Evolutionary conservation across 805 yeast species (phyloP).

Genomic region (Wickerhamomyces pijperi): DNA sequence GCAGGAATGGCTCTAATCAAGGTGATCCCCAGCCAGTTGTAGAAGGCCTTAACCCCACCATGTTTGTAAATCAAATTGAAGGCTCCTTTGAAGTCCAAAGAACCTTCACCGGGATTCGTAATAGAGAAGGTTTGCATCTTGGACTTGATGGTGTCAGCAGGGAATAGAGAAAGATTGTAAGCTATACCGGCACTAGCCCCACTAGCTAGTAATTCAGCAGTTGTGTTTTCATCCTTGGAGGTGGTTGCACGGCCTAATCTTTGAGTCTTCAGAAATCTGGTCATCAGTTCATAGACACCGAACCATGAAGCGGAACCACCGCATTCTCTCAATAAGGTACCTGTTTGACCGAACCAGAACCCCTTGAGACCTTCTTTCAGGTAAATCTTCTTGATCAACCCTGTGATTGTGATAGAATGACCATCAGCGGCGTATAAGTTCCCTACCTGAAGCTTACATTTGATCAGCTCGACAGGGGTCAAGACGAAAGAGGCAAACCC

Average conservation of each 20-base stretch:
- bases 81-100: slow-evolving; percentile 25
- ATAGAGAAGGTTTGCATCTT: slow-evolving; percentile 61
- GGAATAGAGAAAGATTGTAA: slow-evolving; percentile 73
- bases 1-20: slow-evolving; percentile 79
- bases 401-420: slow-evolving; percentile 23
- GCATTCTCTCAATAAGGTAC: slow-evolving; percentile 73
- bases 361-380: slow-evolving; percentile 52
- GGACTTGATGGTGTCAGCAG: slow-evolving; percentile 85
- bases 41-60: slow-evolving; percentile 63
- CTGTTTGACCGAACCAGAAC: slow-evolving; percentile 78
- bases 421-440: slow-evolving; percentile 19
- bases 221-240: slow-evolving; percentile 20
- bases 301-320: slow-evolving; percentile 94
- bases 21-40: slow-evolving; percentile 80
- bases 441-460: slow-evolving; percentile 78
- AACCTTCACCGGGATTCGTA: slow-evolving; percentile 15
- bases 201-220: slow-evolving; percentile 50
- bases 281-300: slow-evolving; percentile 65
- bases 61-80: slow-evolving; percentile 28
- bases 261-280: slow-evolving; percentile 24
- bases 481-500: slow-evolving; percentile 69
- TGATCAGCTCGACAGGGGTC: slow-evolving; percentile 87
- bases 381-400: slow-evolving; percentile 31
- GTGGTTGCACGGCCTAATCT: slow-evolving; percentile 17
- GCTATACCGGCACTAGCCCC: slow-evolving; percentile 85